Conservation (phyloP, 2,329 filamentous ascomycete species). For the Neonectria faginata region DNA sequence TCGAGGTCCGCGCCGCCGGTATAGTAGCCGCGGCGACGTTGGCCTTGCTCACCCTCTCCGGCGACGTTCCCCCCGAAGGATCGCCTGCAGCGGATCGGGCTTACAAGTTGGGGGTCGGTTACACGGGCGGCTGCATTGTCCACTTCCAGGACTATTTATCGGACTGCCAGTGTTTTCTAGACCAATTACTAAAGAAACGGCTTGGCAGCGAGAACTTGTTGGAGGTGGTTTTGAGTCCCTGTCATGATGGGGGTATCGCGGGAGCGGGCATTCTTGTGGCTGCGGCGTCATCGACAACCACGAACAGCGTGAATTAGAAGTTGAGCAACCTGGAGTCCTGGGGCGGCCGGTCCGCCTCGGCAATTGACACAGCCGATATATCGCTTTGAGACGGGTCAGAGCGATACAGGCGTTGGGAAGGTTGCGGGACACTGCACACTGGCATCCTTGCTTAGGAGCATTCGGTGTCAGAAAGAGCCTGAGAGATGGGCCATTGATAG, state of each 20-base stretch:
- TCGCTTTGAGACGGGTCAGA: slow-evolving; percentile 24
- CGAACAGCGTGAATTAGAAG: slow-evolving; percentile 50
- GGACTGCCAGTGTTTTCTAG: slow-evolving; percentile 77
- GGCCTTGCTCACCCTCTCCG: slow-evolving; percentile 75
- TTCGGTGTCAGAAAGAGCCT: background rate
- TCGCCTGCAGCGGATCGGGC: slow-evolving; percentile 34
- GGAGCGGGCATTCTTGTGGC: slow-evolving; percentile 71
- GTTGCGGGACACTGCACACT: slow-evolving; percentile 28
- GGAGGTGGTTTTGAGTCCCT: slow-evolving; percentile 64
- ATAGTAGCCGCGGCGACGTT: slow-evolving; percentile 80
- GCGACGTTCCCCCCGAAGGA: slow-evolving; percentile 66
- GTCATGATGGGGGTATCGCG: slow-evolving; percentile 71
- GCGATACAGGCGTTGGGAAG: slow-evolving; percentile 28
- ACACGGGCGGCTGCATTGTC: slow-evolving; percentile 84
- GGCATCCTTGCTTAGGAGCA: slow-evolving; percentile 18
- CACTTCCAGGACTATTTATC: slow-evolving; percentile 79
- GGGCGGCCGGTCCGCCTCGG: slow-evolving; percentile 38
- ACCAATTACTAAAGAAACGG: slow-evolving; percentile 58
- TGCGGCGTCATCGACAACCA: slow-evolving; percentile 53
- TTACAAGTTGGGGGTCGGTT: slow-evolving; percentile 77
- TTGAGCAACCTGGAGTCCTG: slow-evolving; percentile 22
- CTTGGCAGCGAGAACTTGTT: slow-evolving; percentile 50
- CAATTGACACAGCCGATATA: slow-evolving; percentile 35
- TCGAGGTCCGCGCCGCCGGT: slow-evolving; percentile 78
- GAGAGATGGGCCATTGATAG: background rate